phyloP scores from a whole-genome alignment of 176 grass and related monocot genomes.

The Typha latifolia region DNA sequence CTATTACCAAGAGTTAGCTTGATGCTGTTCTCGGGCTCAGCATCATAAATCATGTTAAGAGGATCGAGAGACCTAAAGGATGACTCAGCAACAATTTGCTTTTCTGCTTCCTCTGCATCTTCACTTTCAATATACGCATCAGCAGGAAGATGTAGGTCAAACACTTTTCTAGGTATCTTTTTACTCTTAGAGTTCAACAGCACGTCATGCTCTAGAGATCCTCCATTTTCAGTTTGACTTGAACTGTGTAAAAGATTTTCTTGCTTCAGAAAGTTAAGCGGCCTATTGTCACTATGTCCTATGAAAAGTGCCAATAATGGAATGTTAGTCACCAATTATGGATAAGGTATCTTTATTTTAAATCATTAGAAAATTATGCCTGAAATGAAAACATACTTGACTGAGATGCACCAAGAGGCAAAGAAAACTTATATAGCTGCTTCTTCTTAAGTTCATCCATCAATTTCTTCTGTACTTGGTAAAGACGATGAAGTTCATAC shows the following conservation, averaged over 20 bases:
- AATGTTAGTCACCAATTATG: no score
- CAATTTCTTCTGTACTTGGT: constrained; percentile 71
- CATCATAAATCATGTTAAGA: background rate
- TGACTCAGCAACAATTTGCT: background rate
- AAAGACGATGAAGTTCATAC: constrained; percentile 89
- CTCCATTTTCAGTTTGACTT: background rate
- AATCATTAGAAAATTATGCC: constrained; percentile 12
- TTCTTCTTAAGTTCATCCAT: constrained; percentile 50
- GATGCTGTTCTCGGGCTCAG: background rate
- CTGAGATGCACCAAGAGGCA: constrained; percentile 37
- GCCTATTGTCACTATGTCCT: background rate
- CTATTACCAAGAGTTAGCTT: constrained; percentile 1
- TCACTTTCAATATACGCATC: constrained; percentile 2
- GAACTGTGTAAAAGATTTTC: no score
- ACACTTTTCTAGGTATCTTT: constrained; percentile 8
- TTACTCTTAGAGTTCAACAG: no score
- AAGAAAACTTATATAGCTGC: constrained; percentile 14
- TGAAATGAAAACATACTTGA: constrained; percentile 51
- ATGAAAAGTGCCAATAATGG: background rate
- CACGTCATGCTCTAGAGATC: background rate
- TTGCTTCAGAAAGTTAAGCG: constrained; percentile 7
- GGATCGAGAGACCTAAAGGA: background rate
- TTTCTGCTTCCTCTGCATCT: background rate
- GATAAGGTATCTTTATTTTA: no score
- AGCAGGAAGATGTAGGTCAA: constrained; percentile 1